A percentile compares a stretch with the other conserved stretches of the same genome.
Conservation (phyloP, 768 basidiomycete species). For the Tricholoma matsutake region DNA sequence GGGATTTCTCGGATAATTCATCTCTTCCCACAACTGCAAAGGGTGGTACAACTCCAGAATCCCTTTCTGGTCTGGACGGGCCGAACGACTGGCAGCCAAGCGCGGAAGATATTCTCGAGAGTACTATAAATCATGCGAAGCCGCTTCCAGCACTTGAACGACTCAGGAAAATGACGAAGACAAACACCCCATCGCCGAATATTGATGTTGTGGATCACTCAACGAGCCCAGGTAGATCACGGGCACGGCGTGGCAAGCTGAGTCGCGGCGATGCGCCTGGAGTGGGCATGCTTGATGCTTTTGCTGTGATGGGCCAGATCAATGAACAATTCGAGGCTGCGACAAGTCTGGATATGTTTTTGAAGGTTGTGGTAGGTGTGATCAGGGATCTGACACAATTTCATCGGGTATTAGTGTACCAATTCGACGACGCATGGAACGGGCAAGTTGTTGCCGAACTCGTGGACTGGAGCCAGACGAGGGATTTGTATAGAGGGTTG, state of each 20-base stretch:
- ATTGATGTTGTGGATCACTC: not conserved
- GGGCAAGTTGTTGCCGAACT: conserved; percentile 78
- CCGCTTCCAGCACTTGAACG: conserved; percentile 71
- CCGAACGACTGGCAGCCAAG: conserved; percentile 40
- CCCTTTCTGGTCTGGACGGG: conserved; percentile 8
- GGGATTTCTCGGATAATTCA: not conserved
- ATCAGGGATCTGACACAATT: conserved; percentile 80
- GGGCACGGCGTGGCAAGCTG: conserved; percentile 14
- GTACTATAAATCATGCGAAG: conserved; percentile 64
- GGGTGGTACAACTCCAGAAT: not conserved
- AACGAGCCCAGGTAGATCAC: conserved; percentile 1
- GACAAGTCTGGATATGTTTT: conserved; percentile 60
- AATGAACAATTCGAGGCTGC: conserved; percentile 75
- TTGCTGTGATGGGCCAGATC: conserved; percentile 74
- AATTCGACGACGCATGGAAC: conserved; percentile 80
- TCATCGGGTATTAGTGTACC: conserved; percentile 78
- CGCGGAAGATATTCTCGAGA: conserved; percentile 62
- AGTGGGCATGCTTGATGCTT: conserved; percentile 74
- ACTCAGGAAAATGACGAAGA: conserved; percentile 46
- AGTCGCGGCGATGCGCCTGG: conserved; percentile 17
- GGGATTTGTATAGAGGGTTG: conserved; percentile 68
- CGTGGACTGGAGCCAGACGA: conserved; percentile 72
- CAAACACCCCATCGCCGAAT: conserved; percentile 9
- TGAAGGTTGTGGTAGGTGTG: conserved; percentile 68
- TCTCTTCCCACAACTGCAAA: not conserved